Conservation (phyloP, 2,329 filamentous ascomycete species). For the Sordariomycetes sp. region DNA sequence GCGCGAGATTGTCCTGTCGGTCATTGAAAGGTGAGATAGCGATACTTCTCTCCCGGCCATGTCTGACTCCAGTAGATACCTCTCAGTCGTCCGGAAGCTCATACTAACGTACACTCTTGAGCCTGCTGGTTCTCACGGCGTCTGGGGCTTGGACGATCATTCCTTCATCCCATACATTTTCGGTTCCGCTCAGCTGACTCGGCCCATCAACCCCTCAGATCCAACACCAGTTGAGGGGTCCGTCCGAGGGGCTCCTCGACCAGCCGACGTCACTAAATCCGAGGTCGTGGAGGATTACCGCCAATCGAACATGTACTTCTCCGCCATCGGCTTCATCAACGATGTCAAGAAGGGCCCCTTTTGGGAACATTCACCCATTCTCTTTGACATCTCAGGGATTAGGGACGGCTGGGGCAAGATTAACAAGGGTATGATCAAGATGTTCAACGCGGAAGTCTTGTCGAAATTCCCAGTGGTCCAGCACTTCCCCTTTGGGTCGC, state of each 20-base stretch:
- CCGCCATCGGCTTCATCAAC: slow-evolving; percentile 92
- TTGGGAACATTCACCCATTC: slow-evolving; percentile 91
- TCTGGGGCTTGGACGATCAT: slow-evolving; percentile 98
- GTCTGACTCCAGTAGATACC: no score
- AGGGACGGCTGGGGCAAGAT: slow-evolving; percentile 96
- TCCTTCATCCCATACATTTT: slow-evolving; percentile 92
- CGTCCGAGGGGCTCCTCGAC: slow-evolving; percentile 59
- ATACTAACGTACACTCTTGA: slow-evolving; percentile 90
- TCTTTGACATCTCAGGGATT: slow-evolving; percentile 91
- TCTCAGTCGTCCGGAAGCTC: slow-evolving; percentile 70
- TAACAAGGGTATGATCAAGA: slow-evolving; percentile 99
- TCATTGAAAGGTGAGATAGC: slow-evolving; percentile 79
- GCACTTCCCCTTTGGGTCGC: slow-evolving; percentile 76
- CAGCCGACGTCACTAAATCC: slow-evolving; percentile 57
- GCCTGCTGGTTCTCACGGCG: slow-evolving; percentile 90
- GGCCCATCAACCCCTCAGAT: slow-evolving; percentile 55
- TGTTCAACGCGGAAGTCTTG: slow-evolving; percentile 95
- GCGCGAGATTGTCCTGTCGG: slow-evolving; percentile 68
- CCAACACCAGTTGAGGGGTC: slow-evolving; percentile 74
- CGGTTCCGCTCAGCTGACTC: slow-evolving; percentile 81
- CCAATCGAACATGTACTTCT: slow-evolving; percentile 78
- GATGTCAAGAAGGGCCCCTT: slow-evolving; percentile 95
- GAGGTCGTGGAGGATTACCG: slow-evolving; percentile 58
- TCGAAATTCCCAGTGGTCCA: slow-evolving; percentile 98
- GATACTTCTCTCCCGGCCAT: no score